phyloP scores from a whole-genome alignment of 345 rosid genomes.

The Cardamine occulta region DNA sequence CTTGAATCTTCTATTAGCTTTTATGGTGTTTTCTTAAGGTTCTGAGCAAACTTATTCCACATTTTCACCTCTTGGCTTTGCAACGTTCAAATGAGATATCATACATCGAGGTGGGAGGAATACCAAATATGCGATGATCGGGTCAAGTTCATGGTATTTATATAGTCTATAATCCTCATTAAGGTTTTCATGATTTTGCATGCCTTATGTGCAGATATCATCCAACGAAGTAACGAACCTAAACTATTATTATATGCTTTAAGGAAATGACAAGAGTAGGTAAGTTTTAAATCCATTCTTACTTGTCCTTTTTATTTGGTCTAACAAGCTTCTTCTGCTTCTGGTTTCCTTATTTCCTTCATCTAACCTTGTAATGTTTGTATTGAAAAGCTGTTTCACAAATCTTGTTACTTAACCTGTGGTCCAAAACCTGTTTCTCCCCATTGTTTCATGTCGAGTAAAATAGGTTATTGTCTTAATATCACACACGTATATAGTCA shows the following conservation, averaged over 20 bases:
- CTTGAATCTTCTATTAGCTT: conserved; percentile 22
- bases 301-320: conserved; percentile 8
- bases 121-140: conserved; percentile 23
- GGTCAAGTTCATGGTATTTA: conserved; percentile 37
- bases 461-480: background rate
- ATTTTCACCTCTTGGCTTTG: conserved; percentile 30
- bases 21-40: conserved; percentile 25
- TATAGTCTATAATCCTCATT: conserved; percentile 18
- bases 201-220: conserved; percentile 46
- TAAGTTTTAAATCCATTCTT: conserved; percentile 18
- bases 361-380: conserved; percentile 17
- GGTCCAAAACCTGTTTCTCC: background rate
- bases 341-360: conserved; percentile 8
- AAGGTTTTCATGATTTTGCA: conserved; percentile 32
- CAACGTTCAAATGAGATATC: conserved; percentile 26
- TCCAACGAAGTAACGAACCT: conserved; percentile 37
- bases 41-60: conserved; percentile 29
- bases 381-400: conserved; percentile 24
- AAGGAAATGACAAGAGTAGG: conserved; percentile 40
- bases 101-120: conserved; percentile 29
- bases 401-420: background rate
- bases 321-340: conserved; percentile 36
- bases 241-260: conserved; percentile 35
- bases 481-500: background rate
- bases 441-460: conserved; percentile 26